phyloP scores from a whole-genome alignment of 805 yeast genomes.

The Helenozyma rhizophorensis region DNA sequence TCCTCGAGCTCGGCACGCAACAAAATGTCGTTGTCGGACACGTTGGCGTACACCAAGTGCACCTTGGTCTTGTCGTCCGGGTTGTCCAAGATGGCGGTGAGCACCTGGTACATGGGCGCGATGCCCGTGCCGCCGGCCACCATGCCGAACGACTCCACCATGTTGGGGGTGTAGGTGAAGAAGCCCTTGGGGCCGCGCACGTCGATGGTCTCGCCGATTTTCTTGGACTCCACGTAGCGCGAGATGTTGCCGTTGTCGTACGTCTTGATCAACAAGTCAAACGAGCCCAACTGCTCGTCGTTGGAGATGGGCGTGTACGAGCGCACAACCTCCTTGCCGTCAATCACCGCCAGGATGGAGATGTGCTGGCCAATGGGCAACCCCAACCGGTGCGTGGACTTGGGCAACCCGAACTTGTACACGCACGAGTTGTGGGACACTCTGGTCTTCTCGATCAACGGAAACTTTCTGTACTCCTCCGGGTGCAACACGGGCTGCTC shows the following conservation, averaged over 20 bases:
- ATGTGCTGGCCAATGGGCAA: conserved; percentile 95
- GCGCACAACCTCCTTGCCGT: conserved; percentile 76
- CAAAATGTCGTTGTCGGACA: conserved; percentile 72
- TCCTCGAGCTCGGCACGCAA: conserved; percentile 75
- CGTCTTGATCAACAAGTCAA: conserved; percentile 81
- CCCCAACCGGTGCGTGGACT: conserved; percentile 69
- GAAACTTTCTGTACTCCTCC: conserved; percentile 71
- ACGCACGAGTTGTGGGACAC: conserved; percentile 78
- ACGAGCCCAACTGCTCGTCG: conserved; percentile 73
- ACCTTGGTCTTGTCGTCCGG: conserved; percentile 78
- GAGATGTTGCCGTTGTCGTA: conserved; percentile 86
- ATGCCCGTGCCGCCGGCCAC: conserved; percentile 97
- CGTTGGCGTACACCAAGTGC: conserved; percentile 76
- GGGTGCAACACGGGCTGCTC: conserved; percentile 55
- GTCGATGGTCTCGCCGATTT: conserved; percentile 72
- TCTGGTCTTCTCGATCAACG: conserved; percentile 69
- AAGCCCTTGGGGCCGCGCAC: conserved; percentile 91
- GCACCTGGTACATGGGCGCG: conserved; percentile 92
- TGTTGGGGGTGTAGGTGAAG: conserved; percentile 77
- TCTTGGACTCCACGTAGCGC: conserved; percentile 61
- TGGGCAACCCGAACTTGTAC: conserved; percentile 80
- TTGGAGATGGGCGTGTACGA: conserved; percentile 88
- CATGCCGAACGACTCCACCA: conserved; percentile 74
- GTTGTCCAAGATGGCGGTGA: conserved; percentile 72
- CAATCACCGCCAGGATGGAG: conserved; percentile 67